phyloP scores from a whole-genome alignment of 148 eudicot genomes.

The Chenopodium quinoa region DNA sequence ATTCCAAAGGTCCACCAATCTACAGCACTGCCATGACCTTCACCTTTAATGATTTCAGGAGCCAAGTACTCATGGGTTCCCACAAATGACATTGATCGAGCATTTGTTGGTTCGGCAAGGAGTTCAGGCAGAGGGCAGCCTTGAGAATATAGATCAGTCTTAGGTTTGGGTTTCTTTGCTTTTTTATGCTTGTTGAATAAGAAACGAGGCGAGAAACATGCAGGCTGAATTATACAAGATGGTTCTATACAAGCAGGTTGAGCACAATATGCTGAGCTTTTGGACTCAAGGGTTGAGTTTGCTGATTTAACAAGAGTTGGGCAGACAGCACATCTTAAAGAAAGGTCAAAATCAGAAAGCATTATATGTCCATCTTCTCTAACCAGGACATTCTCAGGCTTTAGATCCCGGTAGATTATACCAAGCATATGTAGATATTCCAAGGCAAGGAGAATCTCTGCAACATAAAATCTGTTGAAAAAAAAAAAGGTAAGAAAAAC shows the following conservation, averaged over 20 bases:
- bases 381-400: slow-evolving; percentile 90
- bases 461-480: slow-evolving; percentile 77
- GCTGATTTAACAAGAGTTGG: slow-evolving; percentile 78
- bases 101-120: slow-evolving; percentile 83
- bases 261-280: slow-evolving; percentile 53
- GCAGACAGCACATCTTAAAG: slow-evolving; percentile 71
- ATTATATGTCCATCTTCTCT: slow-evolving; percentile 94
- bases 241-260: slow-evolving; percentile 59
- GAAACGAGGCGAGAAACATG: slow-evolving; percentile 79
- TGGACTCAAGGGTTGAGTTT: slow-evolving; percentile 45
- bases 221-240: slow-evolving; percentile 73
- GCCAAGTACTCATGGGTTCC: slow-evolving; percentile 96
- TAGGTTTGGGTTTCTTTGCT: slow-evolving; percentile 46
- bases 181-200: slow-evolving; percentile 49
- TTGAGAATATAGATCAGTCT: slow-evolving; percentile 42
- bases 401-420: slow-evolving; percentile 85
- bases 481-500: neutral
- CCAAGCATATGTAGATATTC: slow-evolving; percentile 99
- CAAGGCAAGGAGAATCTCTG: slow-evolving; percentile 90
- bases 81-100: slow-evolving; percentile 95
- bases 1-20: slow-evolving; percentile 99
- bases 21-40: slow-evolving; percentile 95
- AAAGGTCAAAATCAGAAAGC: slow-evolving; percentile 98
- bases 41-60: slow-evolving; percentile 87
- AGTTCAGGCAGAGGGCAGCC: slow-evolving; percentile 72